Conservation (phyloP, 2,329 filamentous ascomycete genomes). For the Gnomoniopsis sp. region DNA sequence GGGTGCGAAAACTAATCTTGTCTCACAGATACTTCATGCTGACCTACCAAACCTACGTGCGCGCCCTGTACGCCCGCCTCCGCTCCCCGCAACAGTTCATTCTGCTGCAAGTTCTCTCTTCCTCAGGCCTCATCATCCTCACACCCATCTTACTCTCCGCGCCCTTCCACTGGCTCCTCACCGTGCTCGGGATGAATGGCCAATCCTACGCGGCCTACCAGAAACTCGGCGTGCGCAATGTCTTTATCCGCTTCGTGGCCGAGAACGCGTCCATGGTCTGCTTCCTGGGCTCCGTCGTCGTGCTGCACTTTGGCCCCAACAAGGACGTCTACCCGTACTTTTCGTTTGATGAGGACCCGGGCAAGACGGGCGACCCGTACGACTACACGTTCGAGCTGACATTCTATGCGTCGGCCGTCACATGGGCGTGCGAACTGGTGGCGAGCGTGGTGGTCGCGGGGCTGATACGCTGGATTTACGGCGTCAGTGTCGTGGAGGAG, state of each 20-base stretch:
- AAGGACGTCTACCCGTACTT: conserved; percentile 69
- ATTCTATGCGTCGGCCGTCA: conserved; percentile 60
- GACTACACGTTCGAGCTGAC: conserved; percentile 61
- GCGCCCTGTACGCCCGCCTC: conserved; percentile 64
- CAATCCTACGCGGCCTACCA: conserved; percentile 62
- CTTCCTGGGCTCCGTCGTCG: conserved; percentile 62
- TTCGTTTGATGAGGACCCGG: conserved; percentile 52
- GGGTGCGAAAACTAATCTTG: not conserved
- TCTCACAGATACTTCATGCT: conserved; percentile 58
- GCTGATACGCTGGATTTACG: conserved; percentile 56
- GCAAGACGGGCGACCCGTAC: conserved; percentile 35
- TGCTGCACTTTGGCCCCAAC: conserved; percentile 65
- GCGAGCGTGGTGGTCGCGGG: conserved; percentile 58
- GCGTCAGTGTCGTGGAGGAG: conserved; percentile 61
- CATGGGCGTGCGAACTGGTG: conserved; percentile 64
- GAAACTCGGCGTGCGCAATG: conserved; percentile 62
- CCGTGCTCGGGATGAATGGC: conserved; percentile 50
- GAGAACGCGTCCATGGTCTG: conserved; percentile 68
- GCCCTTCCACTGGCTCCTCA: conserved; percentile 53
- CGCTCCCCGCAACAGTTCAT: conserved; percentile 64
- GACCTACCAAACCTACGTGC: conserved; percentile 70
- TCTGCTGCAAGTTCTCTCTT: conserved; percentile 62
- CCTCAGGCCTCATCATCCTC: conserved; percentile 59
- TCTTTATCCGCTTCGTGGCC: conserved; percentile 64
- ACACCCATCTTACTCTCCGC: conserved; percentile 62